phyloP scores from a whole-genome alignment of 2,329 filamentous ascomycete species.

The Curvularia eragrostidis region DNA sequence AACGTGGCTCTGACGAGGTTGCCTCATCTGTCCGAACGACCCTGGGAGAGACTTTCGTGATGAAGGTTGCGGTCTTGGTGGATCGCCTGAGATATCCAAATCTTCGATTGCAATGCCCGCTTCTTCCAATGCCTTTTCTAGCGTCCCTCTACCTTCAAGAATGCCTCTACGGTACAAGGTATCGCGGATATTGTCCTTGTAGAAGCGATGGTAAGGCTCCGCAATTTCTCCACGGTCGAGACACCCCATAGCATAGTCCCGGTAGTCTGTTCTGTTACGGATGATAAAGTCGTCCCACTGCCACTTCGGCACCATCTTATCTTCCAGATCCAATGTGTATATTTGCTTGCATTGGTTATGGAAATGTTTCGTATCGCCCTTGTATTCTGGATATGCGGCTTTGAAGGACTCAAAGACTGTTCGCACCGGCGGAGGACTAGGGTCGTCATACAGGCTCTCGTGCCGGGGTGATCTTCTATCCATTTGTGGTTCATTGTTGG shows the following conservation, averaged over 20 bases:
- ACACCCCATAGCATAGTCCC: slow-evolving; percentile 32
- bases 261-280: slow-evolving; percentile 44
- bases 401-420: slow-evolving; percentile 40
- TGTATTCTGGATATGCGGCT: slow-evolving; percentile 47
- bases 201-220: slow-evolving; percentile 43
- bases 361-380: slow-evolving; percentile 43
- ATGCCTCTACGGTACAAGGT: slow-evolving; percentile 37
- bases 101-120: slow-evolving; percentile 11
- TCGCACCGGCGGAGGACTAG: slow-evolving; percentile 10
- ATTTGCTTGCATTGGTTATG: slow-evolving; percentile 39
- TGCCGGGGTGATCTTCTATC: slow-evolving; percentile 29
- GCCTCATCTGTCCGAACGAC: slow-evolving; percentile 10
- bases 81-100: not conserved
- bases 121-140: slow-evolving; percentile 34
- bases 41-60: slow-evolving; percentile 14
- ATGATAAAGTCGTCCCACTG: slow-evolving; percentile 52
- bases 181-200: slow-evolving; percentile 42
- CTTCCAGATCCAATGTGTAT: slow-evolving; percentile 34
- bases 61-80: not conserved
- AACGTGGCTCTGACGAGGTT: not conserved
- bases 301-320: slow-evolving; percentile 46
- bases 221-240: slow-evolving; percentile 31
- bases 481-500: not conserved
- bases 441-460: slow-evolving; percentile 26
- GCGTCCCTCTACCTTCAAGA: slow-evolving; percentile 21